phyloP scores from a whole-genome alignment of 495 filamentous ascomycete genomes.

The Daldinia bambusicola region DNA sequence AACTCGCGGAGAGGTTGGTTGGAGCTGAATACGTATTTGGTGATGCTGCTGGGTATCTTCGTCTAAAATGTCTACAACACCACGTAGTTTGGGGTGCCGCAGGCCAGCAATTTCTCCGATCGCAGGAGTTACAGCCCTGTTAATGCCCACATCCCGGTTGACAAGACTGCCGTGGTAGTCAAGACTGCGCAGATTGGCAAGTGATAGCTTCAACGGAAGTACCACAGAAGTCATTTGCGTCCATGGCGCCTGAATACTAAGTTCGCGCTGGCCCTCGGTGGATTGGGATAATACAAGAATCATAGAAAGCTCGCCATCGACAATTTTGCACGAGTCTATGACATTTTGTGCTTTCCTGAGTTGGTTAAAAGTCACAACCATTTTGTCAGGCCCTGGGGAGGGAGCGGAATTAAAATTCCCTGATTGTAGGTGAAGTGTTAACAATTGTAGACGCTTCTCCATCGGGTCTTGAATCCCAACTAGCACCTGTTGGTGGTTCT shows the following conservation, averaged over 20 bases:
- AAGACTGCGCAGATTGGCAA: constrained; percentile 52
- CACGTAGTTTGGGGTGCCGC: constrained; percentile 59
- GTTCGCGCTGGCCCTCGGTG: constrained; percentile 67
- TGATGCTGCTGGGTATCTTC: constrained; percentile 66
- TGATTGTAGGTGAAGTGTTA: constrained; percentile 66
- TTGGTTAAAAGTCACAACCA: constrained; percentile 54
- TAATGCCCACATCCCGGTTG: constrained; percentile 42
- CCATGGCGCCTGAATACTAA: constrained; percentile 83
- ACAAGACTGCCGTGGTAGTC: constrained; percentile 52
- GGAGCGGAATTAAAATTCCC: constrained; percentile 32
- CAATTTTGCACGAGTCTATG: constrained; percentile 77
- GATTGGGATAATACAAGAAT: constrained; percentile 76
- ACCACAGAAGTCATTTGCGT: constrained; percentile 66
- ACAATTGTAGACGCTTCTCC: constrained; percentile 72
- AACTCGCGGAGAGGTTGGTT: constrained; percentile 70
- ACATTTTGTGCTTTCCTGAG: constrained; percentile 67
- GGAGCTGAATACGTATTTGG: constrained; percentile 71
- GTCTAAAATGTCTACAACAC: constrained; percentile 73
- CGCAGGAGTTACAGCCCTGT: constrained; percentile 45
- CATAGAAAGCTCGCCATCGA: constrained; percentile 72
- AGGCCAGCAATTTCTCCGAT: constrained; percentile 55
- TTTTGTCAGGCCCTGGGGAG: constrained; percentile 39
- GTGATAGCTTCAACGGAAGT: constrained; percentile 56
- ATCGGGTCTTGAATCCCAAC: constrained; percentile 75
- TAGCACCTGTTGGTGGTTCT: constrained; percentile 63